Conservation (phyloP, 306 rosid genomes). For the Glycine soja region DNA sequence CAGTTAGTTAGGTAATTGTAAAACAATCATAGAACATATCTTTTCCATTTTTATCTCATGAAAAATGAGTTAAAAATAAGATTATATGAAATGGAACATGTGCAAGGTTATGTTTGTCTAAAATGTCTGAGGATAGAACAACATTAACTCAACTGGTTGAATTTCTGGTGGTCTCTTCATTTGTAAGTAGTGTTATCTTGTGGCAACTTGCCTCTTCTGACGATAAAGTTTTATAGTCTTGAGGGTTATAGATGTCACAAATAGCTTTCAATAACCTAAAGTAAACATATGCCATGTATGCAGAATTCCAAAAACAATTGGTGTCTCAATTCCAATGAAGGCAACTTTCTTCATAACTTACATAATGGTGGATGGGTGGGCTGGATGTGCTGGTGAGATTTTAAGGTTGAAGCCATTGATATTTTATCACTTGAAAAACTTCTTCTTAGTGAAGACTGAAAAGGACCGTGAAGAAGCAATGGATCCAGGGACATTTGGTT, state of each 20-base stretch:
- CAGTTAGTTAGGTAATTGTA: too few relatives aligned
- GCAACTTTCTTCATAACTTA: slow-evolving; percentile 98
- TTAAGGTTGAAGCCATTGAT: slow-evolving; percentile 88
- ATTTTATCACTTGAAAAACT: slow-evolving; percentile 77
- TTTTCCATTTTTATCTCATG: not conserved
- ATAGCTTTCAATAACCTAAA: slow-evolving; percentile 2
- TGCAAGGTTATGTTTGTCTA: not conserved
- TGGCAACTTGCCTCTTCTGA: not conserved
- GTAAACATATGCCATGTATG: slow-evolving; percentile 39
- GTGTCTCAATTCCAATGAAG: slow-evolving; percentile 98
- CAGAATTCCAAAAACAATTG: slow-evolving; percentile 91
- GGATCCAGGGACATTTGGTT: slow-evolving; percentile 97
- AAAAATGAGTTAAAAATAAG: not conserved
- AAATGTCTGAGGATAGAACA: not conserved
- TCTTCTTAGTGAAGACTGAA: slow-evolving; percentile 89
- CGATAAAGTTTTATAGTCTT: not conserved
- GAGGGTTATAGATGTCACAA: not conserved
- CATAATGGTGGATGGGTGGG: slow-evolving; percentile 99
- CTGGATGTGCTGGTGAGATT: slow-evolving; percentile 97
- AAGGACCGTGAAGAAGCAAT: slow-evolving; percentile 97
- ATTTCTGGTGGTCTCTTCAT: not conserved
- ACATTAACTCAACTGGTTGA: not conserved
- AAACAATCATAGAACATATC: not conserved
- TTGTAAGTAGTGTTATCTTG: not conserved
- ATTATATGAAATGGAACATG: not conserved